A percentile compares a stretch with the other conserved stretches of the same genome.
These are phyloP conservation scores for Lichtheimia hyalospora DNA, from an alignment of 371 early-diverging fungal genomes.

Conservation along the genomic window DNA sequence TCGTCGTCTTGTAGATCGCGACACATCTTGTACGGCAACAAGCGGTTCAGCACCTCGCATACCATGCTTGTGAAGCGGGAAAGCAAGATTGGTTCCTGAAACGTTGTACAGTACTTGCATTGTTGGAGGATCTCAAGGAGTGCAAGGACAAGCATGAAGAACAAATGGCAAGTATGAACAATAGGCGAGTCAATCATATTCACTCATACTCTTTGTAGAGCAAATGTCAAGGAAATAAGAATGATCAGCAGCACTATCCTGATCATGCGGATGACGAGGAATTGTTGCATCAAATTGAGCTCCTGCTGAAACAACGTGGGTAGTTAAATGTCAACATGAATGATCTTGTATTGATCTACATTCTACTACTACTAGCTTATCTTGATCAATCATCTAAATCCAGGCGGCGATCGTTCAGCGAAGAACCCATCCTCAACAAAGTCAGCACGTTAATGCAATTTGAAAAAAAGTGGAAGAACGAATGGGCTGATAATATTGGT, in stretches of 20 bases:
- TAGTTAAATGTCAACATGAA: not conserved
- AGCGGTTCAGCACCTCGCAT: conserved; percentile 2
- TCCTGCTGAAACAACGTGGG: not conserved
- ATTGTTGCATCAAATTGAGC: conserved; percentile 1
- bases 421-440: conserved; percentile 7
- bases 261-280: conserved; percentile 1
- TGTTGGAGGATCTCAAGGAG: conserved; percentile 1
- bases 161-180: not conserved
- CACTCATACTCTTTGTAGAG: no score
- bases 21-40: conserved; percentile 1
- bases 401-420: conserved; percentile 6
- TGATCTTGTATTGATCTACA: not conserved
- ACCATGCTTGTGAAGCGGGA: conserved; percentile 6
- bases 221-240: no score
- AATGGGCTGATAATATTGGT: conserved; percentile 6
- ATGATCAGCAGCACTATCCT: no score
- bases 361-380: not conserved
- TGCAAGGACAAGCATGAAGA: not conserved
- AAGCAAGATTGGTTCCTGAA: not conserved
- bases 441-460: conserved; percentile 7
- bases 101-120: not conserved
- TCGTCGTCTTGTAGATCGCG: not conserved
- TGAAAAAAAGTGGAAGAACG: conserved; percentile 5
- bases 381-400: conserved; percentile 1
- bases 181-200: no score